phyloP scores from a whole-genome alignment of 768 basidiomycete species.

The Hypholoma fasciculare region DNA sequence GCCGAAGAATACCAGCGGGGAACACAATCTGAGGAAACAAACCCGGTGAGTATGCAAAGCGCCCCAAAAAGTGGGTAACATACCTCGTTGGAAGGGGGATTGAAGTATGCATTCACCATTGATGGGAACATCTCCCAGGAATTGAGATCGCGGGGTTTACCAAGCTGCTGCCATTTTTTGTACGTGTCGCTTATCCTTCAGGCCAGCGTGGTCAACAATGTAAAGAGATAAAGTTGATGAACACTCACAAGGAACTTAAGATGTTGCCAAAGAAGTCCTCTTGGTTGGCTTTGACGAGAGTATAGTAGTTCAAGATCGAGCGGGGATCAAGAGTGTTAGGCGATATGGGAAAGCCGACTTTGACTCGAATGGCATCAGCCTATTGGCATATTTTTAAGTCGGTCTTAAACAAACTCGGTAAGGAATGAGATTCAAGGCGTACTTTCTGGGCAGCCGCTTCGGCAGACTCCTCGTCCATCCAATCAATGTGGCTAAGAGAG shows the following conservation, averaged over 20 bases:
- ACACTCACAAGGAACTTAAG: conserved; percentile 54
- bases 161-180: conserved; percentile 77
- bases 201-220: not conserved
- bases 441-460: conserved; percentile 85
- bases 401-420: not conserved
- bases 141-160: conserved; percentile 62
- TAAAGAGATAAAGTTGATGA: not conserved
- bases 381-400: conserved; percentile 22
- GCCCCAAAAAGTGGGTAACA: conserved; percentile 5
- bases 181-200: conserved; percentile 56
- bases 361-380: conserved; percentile 82
- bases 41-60: not conserved
- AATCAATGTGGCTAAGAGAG: conserved; percentile 71
- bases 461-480: conserved; percentile 91
- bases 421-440: conserved; percentile 1
- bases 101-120: conserved; percentile 87
- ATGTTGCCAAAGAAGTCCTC: conserved; percentile 86
- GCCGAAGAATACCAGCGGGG: conserved; percentile 92
- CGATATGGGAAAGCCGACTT: conserved; percentile 90
- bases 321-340: conserved; percentile 76
- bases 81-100: conserved; percentile 86
- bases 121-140: conserved; percentile 90
- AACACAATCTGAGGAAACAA: conserved; percentile 71
- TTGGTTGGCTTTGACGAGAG: conserved; percentile 59
- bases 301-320: conserved; percentile 76